phyloP scores from a whole-genome alignment of 176 grass and related monocot genomes.

The Aegilops umbellulata region DNA sequence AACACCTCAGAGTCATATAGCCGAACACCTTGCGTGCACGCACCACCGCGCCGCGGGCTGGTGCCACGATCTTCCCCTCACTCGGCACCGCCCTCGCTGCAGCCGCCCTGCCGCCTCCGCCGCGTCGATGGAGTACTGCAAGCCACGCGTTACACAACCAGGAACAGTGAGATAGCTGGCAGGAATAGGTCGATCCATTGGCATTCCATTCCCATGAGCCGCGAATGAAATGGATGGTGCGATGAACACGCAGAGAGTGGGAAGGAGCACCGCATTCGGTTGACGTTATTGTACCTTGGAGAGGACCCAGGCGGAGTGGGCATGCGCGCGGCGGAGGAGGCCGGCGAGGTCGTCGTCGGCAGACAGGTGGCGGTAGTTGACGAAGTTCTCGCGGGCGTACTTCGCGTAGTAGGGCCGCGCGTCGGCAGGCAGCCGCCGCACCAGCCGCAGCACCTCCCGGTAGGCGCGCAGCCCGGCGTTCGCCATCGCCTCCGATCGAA shows the following conservation, averaged over 20 bases:
- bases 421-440: constrained; percentile 73
- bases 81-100: neutral
- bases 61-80: neutral
- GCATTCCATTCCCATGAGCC: neutral
- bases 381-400: constrained; percentile 94
- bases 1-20: neutral
- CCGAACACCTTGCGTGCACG: constrained; percentile 34
- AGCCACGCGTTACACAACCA: neutral
- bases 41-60: neutral
- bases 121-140: constrained; percentile 75
- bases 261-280: neutral
- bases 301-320: constrained; percentile 89
- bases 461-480: constrained; percentile 61
- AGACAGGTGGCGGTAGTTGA: constrained; percentile 85
- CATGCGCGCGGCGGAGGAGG: constrained; percentile 77
- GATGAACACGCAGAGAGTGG: neutral
- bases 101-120: constrained; percentile 48
- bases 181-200: neutral
- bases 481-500: constrained; percentile 26
- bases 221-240: neutral
- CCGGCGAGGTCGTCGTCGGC: constrained; percentile 64
- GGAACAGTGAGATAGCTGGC: neutral
- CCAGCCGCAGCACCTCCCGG: constrained; percentile 72
- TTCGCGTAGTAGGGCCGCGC: constrained; percentile 75
- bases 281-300: constrained; percentile 48